These are phyloP conservation scores for Knufia petricola DNA, from an alignment of 2,329 filamentous ascomycete species.

Conservation along the genomic window DNA sequence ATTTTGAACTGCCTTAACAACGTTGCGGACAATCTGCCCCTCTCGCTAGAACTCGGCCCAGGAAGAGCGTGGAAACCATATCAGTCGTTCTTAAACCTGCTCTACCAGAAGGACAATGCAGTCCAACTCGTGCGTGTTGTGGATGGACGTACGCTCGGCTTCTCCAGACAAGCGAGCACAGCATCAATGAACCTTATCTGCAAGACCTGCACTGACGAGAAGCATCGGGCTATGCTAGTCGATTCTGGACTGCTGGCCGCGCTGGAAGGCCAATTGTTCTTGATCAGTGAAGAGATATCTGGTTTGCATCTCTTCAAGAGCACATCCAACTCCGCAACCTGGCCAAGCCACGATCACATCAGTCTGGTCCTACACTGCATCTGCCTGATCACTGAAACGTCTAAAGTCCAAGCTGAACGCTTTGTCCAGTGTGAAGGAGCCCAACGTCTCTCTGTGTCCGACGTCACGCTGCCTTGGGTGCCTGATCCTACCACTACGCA, in stretches of 20 bases:
- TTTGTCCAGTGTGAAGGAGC: slow-evolving; percentile 60
- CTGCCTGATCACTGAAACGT: slow-evolving; percentile 65
- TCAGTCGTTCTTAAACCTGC: slow-evolving; percentile 47
- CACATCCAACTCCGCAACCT: not conserved
- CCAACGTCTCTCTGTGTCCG: slow-evolving; percentile 24
- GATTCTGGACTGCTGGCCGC: slow-evolving; percentile 67
- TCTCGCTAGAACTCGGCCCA: slow-evolving; percentile 33
- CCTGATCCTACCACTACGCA: slow-evolving; percentile 25
- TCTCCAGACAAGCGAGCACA: slow-evolving; percentile 23
- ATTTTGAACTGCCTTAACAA: slow-evolving; percentile 66
- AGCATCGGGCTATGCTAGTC: slow-evolving; percentile 61
- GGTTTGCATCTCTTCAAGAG: not conserved
- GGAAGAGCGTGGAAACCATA: slow-evolving; percentile 41
- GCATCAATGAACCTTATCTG: slow-evolving; percentile 40
- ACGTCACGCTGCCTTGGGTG: slow-evolving; percentile 52
- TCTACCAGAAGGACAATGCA: slow-evolving; percentile 56
- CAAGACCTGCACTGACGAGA: slow-evolving; percentile 59
- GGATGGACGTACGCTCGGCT: slow-evolving; percentile 36
- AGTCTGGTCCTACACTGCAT: slow-evolving; percentile 68
- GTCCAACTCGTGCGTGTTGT: slow-evolving; percentile 46
- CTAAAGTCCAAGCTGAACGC: slow-evolving; percentile 65
- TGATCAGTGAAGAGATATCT: slow-evolving; percentile 29
- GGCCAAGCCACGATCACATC: slow-evolving; percentile 35
- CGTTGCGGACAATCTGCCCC: slow-evolving; percentile 55
- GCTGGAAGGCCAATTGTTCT: slow-evolving; percentile 63